phyloP scores from a whole-genome alignment of 164 flowering plant species.

The Liriodendron chinense region DNA sequence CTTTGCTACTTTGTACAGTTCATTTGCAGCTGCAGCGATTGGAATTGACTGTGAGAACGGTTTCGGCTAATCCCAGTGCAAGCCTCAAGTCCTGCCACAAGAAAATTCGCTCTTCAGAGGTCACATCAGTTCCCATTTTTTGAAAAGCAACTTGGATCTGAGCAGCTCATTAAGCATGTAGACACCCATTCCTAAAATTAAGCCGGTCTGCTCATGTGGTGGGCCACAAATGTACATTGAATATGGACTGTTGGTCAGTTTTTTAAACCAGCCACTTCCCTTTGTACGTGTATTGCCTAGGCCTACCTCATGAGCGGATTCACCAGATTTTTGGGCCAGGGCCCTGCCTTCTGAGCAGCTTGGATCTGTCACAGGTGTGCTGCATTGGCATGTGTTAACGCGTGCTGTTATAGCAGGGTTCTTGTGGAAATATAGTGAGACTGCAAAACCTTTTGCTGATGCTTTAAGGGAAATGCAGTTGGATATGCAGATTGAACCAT shows the following conservation, averaged over 20 bases:
- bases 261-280: no score
- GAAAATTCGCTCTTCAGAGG: slow-evolving; percentile 1
- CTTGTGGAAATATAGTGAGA: background rate
- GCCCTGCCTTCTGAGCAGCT: no score
- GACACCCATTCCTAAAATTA: background rate
- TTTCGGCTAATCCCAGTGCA: slow-evolving; percentile 41
- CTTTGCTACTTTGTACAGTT: slow-evolving; percentile 85
- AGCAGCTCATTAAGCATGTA: background rate
- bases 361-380: no score
- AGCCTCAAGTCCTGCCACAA: slow-evolving; percentile 78
- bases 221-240: background rate
- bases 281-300: background rate
- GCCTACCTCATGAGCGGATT: background rate
- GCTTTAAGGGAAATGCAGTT: slow-evolving; percentile 89
- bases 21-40: slow-evolving; percentile 93
- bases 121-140: background rate
- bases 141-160: background rate
- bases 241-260: no score
- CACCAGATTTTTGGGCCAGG: no score
- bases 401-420: background rate
- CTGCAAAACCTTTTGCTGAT: slow-evolving; percentile 84
- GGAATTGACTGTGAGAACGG: slow-evolving; percentile 74
- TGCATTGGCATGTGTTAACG: background rate
- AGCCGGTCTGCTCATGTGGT: background rate
- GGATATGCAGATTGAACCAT: slow-evolving; percentile 82